Evolutionary conservation across 2,329 filamentous ascomycete species (phyloP), one percentile per base, ranked within the genome.

Genomic region (Apiospora saccharicola): DNA sequence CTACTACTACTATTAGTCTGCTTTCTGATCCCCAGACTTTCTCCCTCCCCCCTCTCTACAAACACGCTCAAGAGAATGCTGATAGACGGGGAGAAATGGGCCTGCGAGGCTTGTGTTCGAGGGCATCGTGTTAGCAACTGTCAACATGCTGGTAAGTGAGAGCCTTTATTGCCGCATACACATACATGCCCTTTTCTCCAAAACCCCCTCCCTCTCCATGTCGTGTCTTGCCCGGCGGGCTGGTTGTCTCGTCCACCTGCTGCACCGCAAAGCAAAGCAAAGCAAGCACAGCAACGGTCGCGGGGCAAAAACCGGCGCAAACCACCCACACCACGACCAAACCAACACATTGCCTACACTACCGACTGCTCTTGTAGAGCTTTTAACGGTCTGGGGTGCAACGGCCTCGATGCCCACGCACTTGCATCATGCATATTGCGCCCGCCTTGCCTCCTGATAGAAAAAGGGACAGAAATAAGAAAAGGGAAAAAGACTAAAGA

Each of bases 61-160:
- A 19, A 47, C 67, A 51, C 26, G n/a, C 68, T 43, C 47, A 30
- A 47, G 30, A 70, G 68, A 53, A 95, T 95, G 93, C 88, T 95
- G 83, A 93, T 95, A 83, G 92, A 98, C 88, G 96, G 96, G 84
- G 94, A 98, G 87, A 98, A 98, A 88, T 98, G 91, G 87, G 96
- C 96, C 85, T 98, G 96, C 88, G 94, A 97, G 86, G 95, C 95
- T 86, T 99, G 96, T 86, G 95, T 99, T 82, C 93, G 96, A 85
- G 96, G 96, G 81, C 96, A 99, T 87, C 94, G 96, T 82, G 96
- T 99, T 82, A 98, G 95, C 92, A 98, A 96, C 83, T 99, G 96
- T 88, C 94, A 96, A 83, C 96, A 99, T 85, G 90, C 91, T 83
- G 95, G 95, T 98, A 90, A 87, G 93, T 89, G 51, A 70, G 70